phyloP scores from a whole-genome alignment of 2,329 filamentous ascomycete species.

The Pseudogymnoascus sp. region DNA sequence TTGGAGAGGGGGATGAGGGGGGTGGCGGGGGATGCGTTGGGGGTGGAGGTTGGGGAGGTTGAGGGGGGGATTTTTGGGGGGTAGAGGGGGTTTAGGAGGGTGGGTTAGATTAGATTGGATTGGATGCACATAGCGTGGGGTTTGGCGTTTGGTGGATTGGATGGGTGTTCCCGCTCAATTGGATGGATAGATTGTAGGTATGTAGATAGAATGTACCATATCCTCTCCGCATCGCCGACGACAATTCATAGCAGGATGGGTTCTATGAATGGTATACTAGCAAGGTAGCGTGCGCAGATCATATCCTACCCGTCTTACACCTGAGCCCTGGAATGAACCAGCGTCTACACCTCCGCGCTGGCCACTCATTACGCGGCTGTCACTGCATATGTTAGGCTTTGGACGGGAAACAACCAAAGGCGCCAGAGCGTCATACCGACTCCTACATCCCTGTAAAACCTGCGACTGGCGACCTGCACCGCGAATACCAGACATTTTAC shows the following conservation, averaged over 20 bases:
- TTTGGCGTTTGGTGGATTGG: background rate
- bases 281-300: background rate
- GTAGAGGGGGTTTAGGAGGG: background rate
- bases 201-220: conserved; percentile 35
- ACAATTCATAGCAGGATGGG: background rate
- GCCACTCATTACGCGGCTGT: background rate
- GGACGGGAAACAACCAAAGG: too few species aligned
- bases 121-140: background rate
- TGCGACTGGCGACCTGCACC: too few species aligned
- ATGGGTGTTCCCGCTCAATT: background rate
- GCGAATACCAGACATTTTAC: too few species aligned
- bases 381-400: too few species aligned
- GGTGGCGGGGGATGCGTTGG: conserved; percentile 78
- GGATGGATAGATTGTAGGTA: conserved; percentile 2
- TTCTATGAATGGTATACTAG: background rate
- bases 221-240: conserved; percentile 49
- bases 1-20: conserved; percentile 79
- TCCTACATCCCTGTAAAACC: too few species aligned
- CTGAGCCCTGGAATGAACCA: background rate
- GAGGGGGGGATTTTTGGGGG: conserved; percentile 51
- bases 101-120: background rate
- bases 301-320: background rate
- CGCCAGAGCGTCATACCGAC: too few species aligned
- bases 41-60: conserved; percentile 81
- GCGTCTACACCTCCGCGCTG: background rate